These are phyloP conservation scores for Exserohilum rostratum DNA, from an alignment of 2,329 filamentous ascomycete genomes.

Conservation along the genomic window DNA sequence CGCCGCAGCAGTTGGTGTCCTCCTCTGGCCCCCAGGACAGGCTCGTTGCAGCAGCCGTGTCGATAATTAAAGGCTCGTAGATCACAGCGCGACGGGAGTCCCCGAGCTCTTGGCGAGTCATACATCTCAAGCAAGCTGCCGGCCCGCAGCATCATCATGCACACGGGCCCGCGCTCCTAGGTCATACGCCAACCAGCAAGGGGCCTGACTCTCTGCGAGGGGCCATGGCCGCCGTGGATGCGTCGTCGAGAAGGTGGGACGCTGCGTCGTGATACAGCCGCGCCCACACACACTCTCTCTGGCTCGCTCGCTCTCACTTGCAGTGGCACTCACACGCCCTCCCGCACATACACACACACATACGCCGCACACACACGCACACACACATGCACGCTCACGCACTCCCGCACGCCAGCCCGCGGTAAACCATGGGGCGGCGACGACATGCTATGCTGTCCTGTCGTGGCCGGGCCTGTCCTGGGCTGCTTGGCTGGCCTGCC, in stretches of 20 bases:
- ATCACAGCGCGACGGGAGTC: slow-evolving; percentile 32
- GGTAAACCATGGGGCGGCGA: not conserved
- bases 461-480: no score
- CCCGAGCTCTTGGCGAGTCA: slow-evolving; percentile 27
- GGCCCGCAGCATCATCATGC: slow-evolving; percentile 17
- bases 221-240: slow-evolving; percentile 3
- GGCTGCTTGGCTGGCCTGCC: no score
- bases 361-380: no score
- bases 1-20: no score
- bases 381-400: no score
- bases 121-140: slow-evolving; percentile 28
- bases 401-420: no score
- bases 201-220: slow-evolving; percentile 1
- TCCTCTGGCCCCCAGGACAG: no score
- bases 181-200: slow-evolving; percentile 11
- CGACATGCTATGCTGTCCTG: no score
- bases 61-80: slow-evolving; percentile 28
- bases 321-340: no score
- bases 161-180: slow-evolving; percentile 15
- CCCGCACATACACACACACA: no score
- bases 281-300: not conserved
- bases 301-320: no score
- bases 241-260: not conserved
- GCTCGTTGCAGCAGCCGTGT: slow-evolving; percentile 10
- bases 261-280: slow-evolving; percentile 2